These are phyloP conservation scores for Daldinia grandis DNA, from an alignment of 495 filamentous ascomycete species.

Conservation along the genomic window DNA sequence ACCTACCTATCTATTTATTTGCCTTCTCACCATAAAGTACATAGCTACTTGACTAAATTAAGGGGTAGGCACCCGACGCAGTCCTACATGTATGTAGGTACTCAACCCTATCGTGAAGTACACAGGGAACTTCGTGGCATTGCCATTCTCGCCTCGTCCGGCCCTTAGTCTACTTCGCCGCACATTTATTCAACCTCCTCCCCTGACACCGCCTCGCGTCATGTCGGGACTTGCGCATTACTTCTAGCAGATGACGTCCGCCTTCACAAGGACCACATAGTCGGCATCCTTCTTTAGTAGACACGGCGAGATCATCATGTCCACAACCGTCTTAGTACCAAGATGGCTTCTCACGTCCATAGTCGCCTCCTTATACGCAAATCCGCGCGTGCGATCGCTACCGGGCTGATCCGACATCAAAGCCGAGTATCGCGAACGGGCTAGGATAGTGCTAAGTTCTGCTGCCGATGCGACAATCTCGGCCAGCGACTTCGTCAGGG, in stretches of 20 bases:
- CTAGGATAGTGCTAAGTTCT: slow-evolving; percentile 32
- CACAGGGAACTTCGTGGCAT: not conserved
- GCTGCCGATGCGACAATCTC: slow-evolving; percentile 32
- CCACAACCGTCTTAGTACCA: slow-evolving; percentile 23
- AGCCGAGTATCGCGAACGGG: slow-evolving; percentile 18
- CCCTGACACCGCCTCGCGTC: not conserved
- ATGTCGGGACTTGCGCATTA: not conserved
- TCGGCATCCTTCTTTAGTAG: slow-evolving; percentile 41
- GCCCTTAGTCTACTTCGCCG: not conserved
- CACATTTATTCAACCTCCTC: not conserved
- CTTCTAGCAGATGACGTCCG: slow-evolving; percentile 41
- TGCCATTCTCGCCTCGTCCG: not conserved
- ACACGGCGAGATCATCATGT: slow-evolving; percentile 43
- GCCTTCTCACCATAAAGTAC: not conserved
- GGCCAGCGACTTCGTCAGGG: slow-evolving; percentile 5
- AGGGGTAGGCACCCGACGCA: not conserved
- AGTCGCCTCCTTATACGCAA: slow-evolving; percentile 17
- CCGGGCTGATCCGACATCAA: slow-evolving; percentile 41
- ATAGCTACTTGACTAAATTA: not conserved
- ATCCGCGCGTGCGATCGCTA: slow-evolving; percentile 35
- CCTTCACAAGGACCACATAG: slow-evolving; percentile 41
- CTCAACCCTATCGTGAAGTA: slow-evolving; percentile 9
- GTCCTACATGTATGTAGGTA: too few species aligned
- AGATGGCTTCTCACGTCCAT: slow-evolving; percentile 41
- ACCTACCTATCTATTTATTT: not conserved